These are phyloP conservation scores for Dalbergia oliveri DNA, from an alignment of 306 rosid genomes.

Conservation along the genomic window DNA sequence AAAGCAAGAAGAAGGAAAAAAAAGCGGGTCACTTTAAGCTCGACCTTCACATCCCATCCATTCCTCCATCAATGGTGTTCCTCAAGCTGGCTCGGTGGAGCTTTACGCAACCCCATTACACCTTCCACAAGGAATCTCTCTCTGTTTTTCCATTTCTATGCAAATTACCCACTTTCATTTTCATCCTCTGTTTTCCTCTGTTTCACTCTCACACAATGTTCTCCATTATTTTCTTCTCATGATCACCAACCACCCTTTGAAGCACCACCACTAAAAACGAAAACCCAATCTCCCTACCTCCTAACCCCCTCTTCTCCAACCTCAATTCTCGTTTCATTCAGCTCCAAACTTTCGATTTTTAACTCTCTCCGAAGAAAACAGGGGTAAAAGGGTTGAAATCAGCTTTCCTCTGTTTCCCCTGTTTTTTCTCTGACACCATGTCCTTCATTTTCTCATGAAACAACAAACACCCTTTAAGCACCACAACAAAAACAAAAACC, in stretches of 20 bases:
- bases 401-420: not conserved
- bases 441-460: not conserved
- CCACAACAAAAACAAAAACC: not conserved
- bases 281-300: not conserved
- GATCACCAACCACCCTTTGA: slow-evolving; percentile 27
- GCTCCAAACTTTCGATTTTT: slow-evolving; percentile 37
- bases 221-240: not conserved
- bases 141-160: not conserved
- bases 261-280: not conserved
- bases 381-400: not conserved
- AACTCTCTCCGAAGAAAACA: not conserved
- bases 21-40: slow-evolving; percentile 51
- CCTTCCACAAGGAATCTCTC: slow-evolving; percentile 37
- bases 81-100: slow-evolving; percentile 66
- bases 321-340: not conserved
- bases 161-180: not conserved
- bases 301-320: not conserved
- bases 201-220: not conserved
- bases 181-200: not conserved
- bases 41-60: slow-evolving; percentile 35
- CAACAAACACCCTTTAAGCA: slow-evolving; percentile 36
- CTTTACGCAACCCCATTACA: slow-evolving; percentile 86
- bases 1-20: slow-evolving; percentile 3
- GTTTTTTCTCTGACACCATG: not conserved
- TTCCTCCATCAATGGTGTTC: slow-evolving; percentile 44